A percentile compares a stretch with the other conserved stretches of the same genome.
These are phyloP conservation scores for Thermomyces lanuginosus DNA, from an alignment of 2,329 filamentous ascomycete species.

Conservation along the genomic window DNA sequence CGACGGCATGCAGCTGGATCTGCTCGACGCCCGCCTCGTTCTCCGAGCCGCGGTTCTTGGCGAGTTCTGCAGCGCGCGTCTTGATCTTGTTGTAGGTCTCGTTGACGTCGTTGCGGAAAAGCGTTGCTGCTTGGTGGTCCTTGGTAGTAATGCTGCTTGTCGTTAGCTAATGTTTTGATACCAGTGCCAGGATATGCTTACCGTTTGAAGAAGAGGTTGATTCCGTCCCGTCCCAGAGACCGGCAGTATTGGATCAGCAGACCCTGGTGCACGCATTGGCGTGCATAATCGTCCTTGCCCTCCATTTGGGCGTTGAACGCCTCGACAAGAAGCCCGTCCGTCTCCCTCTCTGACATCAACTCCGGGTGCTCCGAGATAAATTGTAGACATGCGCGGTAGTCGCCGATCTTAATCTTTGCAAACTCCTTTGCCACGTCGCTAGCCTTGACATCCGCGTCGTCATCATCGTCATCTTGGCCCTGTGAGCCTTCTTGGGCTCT, in stretches of 20 bases:
- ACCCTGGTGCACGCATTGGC: conserved; percentile 84
- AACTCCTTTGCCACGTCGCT: conserved; percentile 68
- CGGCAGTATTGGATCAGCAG: conserved; percentile 89
- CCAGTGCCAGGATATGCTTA: too few species aligned
- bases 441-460: conserved; percentile 59
- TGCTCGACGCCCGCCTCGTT: conserved; percentile 62
- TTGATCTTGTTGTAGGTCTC: conserved; percentile 73
- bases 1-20: conserved; percentile 92
- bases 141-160: conserved; percentile 55
- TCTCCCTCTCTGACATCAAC: conserved; percentile 69
- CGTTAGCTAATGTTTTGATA: too few species aligned
- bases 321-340: conserved; percentile 76
- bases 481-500: conserved; percentile 25
- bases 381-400: conserved; percentile 56
- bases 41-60: conserved; percentile 39
- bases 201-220: conserved; percentile 88
- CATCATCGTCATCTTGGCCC: conserved; percentile 41
- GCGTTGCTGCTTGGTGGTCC: conserved; percentile 73
- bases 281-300: conserved; percentile 56
- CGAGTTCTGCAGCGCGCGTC: conserved; percentile 57
- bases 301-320: conserved; percentile 80
- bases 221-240: conserved; percentile 71
- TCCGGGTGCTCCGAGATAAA: conserved; percentile 67
- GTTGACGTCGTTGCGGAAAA: conserved; percentile 87
- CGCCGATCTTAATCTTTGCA: conserved; percentile 55